phyloP scores from a whole-genome alignment of 768 basidiomycete genomes.

The Pisolithus albus region DNA sequence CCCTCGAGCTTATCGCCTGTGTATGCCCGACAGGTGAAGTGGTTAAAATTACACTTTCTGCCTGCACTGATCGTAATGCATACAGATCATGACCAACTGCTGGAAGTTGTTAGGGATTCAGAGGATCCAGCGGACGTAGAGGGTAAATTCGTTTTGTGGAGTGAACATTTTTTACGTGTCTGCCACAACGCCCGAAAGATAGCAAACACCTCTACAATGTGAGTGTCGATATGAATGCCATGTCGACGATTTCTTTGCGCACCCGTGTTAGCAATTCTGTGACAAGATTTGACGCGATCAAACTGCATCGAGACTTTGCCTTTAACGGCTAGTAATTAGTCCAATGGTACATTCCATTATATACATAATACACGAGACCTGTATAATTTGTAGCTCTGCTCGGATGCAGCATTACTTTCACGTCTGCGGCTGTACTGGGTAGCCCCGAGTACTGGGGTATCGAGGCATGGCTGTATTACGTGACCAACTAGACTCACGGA shows the following conservation, averaged over 20 bases:
- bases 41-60: not conserved
- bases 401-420: no score
- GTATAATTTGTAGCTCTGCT: no score
- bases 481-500: no score
- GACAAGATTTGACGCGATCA: slow-evolving; percentile 15
- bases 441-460: no score
- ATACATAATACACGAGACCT: no score
- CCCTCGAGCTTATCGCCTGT: slow-evolving; percentile 18
- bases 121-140: slow-evolving; percentile 10
- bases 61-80: not conserved
- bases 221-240: not conserved
- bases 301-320: slow-evolving; percentile 28
- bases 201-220: not conserved
- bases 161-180: slow-evolving; percentile 13
- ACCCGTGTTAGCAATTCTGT: not conserved
- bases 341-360: no score
- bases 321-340: slow-evolving; percentile 18
- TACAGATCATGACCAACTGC: slow-evolving; percentile 14
- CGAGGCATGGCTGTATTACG: no score
- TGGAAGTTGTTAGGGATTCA: slow-evolving; percentile 10
- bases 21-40: slow-evolving; percentile 14
- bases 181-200: slow-evolving; percentile 1
- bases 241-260: not conserved
- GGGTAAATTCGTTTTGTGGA: slow-evolving; percentile 17
- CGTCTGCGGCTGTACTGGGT: no score